Evolutionary conservation across 805 yeast genomes (phyloP), one percentile per base, ranked within the genome.

Genomic region (Cyberlindnera maclurae): DNA sequence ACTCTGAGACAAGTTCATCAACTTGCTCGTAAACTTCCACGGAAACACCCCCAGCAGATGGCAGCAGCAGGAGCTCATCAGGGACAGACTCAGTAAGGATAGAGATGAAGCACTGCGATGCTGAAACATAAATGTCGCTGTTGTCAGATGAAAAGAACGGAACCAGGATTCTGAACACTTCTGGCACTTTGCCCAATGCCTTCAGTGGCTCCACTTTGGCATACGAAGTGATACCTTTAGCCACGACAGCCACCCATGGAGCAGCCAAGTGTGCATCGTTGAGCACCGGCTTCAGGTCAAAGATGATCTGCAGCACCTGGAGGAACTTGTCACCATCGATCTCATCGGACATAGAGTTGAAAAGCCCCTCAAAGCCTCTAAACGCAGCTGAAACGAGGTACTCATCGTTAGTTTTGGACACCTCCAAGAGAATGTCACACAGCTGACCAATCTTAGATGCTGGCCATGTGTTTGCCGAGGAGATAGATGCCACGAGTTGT

Each of bases 181-280:
- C 62, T 9, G 87, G 82, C 7, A 84, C 54, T 47, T 73, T 75
- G 24, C 60, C 49, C 26, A 88, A 56, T 38, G 84, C 77, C 30
- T 67, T 62, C 13, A 64, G 47, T 5, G 79, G 70, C 40, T 75
- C 73, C 31, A 73, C 63, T n/a, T 58, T 59, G 5, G 82, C 61
- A 47, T 73, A 77, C 0, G 82, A 65, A 3, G 71, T 62, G 34
- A 75, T 64, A 34, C 90, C 95, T 53, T 87, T 88, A 8, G 96
- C 93, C 33, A 90, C 74, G 15, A 89, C 95, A 2, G 97, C 96
- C 31, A 88, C 71, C 98, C 98, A 93, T 11, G 96, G 75, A 12
- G 95, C 96, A 2, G 90, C 87, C 48, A 93, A 70, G 58, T 87
- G 89, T 24, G 81, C 70, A 55, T 93, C 97, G 50, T 80, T 82